Conservation (phyloP, 352 stramenopile species). For the Phytophthora europaea region DNA sequence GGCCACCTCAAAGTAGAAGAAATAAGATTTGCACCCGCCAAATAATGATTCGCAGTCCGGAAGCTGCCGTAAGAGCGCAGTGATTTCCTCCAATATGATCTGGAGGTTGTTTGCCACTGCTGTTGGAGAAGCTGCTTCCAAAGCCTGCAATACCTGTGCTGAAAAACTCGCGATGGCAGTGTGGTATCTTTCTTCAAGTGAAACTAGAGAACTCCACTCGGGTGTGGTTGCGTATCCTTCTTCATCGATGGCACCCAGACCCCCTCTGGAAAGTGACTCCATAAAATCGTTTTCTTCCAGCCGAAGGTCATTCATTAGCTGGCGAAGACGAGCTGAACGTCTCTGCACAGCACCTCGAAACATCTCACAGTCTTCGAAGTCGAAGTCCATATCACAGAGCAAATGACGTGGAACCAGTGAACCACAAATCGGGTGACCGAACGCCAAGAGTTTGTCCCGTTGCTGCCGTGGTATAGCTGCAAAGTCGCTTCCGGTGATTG, state of each 20-base stretch:
- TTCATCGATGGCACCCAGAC: constrained; percentile 14
- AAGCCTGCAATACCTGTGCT: constrained; percentile 24
- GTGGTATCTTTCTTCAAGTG: constrained; percentile 49
- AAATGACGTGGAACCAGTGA: constrained; percentile 15
- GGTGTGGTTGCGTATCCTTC: constrained; percentile 21
- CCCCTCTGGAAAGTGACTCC: constrained; percentile 32
- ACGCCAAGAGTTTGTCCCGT: constrained; percentile 19
- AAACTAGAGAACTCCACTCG: constrained; percentile 46
- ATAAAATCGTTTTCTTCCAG: constrained; percentile 46
- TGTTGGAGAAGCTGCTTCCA: constrained; percentile 22
- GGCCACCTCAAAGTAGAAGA: constrained; percentile 79
- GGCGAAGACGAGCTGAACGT: constrained; percentile 35
- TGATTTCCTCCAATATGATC: constrained; percentile 43
- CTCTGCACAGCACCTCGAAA: constrained; percentile 20
- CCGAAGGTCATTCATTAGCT: constrained; percentile 40
- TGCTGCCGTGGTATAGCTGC: constrained; percentile 22
- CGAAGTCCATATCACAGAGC: constrained; percentile 14
- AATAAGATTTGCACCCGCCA: constrained; percentile 58
- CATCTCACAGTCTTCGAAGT: constrained; percentile 23
- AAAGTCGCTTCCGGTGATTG: background rate
- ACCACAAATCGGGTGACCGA: constrained; percentile 34
- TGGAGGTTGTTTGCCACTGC: constrained; percentile 18
- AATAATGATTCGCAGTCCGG: constrained; percentile 73
- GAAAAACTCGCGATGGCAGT: constrained; percentile 33
- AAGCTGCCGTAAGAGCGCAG: constrained; percentile 54